These are phyloP conservation scores for Trametes villosa DNA, from an alignment of 768 basidiomycete species.

Conservation along the genomic window DNA sequence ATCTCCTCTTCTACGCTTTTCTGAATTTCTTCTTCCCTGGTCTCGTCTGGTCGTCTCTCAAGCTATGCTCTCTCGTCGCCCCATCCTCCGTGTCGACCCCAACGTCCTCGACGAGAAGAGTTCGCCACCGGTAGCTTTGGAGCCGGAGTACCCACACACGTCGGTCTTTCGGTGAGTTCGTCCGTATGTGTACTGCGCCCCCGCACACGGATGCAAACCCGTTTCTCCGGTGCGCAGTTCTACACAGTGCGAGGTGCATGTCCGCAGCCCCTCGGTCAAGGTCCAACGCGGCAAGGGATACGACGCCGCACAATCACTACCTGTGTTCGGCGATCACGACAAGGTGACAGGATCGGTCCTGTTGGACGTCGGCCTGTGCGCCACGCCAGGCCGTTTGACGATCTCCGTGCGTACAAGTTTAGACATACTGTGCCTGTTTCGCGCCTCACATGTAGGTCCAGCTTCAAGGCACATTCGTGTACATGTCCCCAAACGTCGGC, in stretches of 20 bases:
- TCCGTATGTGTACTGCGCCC: background rate
- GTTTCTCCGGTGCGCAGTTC: conserved; percentile 15
- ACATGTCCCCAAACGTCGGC: conserved; percentile 35
- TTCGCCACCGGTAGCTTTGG: background rate
- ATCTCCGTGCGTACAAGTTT: conserved; percentile 51
- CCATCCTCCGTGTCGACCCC: conserved; percentile 21
- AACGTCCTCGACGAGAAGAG: conserved; percentile 11
- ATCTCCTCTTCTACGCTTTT: conserved; percentile 10
- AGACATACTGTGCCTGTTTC: background rate
- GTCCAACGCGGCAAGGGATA: conserved; percentile 39
- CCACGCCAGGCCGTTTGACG: conserved; percentile 56
- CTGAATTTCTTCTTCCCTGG: conserved; percentile 11
- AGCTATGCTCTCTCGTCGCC: conserved; percentile 17
- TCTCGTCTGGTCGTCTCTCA: conserved; percentile 15
- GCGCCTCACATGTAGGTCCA: conserved; percentile 31
- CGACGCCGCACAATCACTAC: conserved; percentile 33
- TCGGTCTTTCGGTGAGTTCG: conserved; percentile 34
- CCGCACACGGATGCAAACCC: background rate
- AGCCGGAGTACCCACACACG: conserved; percentile 27
- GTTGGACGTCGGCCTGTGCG: conserved; percentile 53
- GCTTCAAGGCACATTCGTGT: conserved; percentile 68
- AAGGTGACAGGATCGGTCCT: conserved; percentile 62
- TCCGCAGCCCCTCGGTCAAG: conserved; percentile 66
- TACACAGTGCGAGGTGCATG: conserved; percentile 57
- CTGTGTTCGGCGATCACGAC: conserved; percentile 67